Evolutionary conservation across 2,329 filamentous ascomycete species (phyloP), one percentile per base, ranked within the genome.

Genomic region (Penicillium olsonii): DNA sequence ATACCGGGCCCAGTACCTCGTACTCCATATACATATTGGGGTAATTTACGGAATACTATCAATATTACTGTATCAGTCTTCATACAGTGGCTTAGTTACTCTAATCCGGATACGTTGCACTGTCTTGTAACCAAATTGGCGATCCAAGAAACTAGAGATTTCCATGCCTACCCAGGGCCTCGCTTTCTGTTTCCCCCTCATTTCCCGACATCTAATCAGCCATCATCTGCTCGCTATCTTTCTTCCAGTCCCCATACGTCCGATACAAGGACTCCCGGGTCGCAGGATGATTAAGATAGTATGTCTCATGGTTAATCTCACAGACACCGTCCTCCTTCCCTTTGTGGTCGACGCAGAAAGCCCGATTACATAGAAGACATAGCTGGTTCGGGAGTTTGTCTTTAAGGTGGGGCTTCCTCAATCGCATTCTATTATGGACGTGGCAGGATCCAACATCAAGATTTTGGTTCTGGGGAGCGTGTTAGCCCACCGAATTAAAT

Each of bases 321-420:
- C 45, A 48, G 19, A 48, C 45, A 42, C 45, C 45, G 6, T 48
- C 37, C 45, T 35, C 37, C 19, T 42, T 42, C n/a, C 45, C 45
- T 29, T 42, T 48, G 27, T 48, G 45, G 37, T 48, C 45, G 37
- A 42, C 19, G 27, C 38, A 48, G 45, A 48, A 48, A 48, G 45
- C 37, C 37, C 45, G 37, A 48, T 27, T 35, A 17, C 45, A 48
- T 42, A 48, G 37, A 42, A 42, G 19, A 42, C 45, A 48, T 48
- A 48, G 37, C 27, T 48, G 45, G 20, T 14, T 48, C 27, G 45
- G 45, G n/a, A 41, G 37, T 26, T 37, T 48, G 45, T 48, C 45
- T 48, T 42, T 27, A 42, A 48, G 45, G 19, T 48, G 22, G 27
- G 45, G 45, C 31, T 42, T 48, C 22, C 19, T 48, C 29, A 42